Percentiles rank a stretch among this genome's conserved stretches.
phyloP scores from a whole-genome alignment of 805 yeast species.

The Nakazawaea ernobii region DNA sequence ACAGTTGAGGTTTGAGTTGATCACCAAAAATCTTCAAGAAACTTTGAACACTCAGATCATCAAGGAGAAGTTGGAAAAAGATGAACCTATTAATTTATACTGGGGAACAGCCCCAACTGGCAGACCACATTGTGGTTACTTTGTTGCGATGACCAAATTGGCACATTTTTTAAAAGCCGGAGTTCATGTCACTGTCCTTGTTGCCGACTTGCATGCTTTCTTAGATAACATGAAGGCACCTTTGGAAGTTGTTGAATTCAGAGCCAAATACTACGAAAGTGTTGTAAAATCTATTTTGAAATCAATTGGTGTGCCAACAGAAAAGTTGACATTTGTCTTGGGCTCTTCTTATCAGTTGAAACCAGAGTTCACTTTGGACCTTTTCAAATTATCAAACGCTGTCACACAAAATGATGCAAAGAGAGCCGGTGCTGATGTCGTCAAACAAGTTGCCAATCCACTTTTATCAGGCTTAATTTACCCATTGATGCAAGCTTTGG shows the following conservation, averaged over 20 bases:
- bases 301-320: conserved; percentile 89
- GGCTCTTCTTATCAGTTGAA: conserved; percentile 89
- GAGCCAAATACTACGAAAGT: conserved; percentile 85
- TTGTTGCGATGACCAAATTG: conserved; percentile 94
- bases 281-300: conserved; percentile 79
- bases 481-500: conserved; percentile 98
- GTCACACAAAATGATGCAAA: conserved; percentile 95
- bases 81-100: conserved; percentile 79
- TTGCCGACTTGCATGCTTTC: conserved; percentile 96
- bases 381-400: conserved; percentile 76
- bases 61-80: conserved; percentile 72
- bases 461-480: conserved; percentile 88
- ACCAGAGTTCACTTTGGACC: conserved; percentile 78
- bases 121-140: conserved; percentile 96
- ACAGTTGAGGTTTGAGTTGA: conserved; percentile 61
- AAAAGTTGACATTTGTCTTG: conserved; percentile 71
- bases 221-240: conserved; percentile 99
- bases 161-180: conserved; percentile 96
- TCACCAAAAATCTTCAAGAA: conserved; percentile 87
- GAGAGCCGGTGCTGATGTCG: conserved; percentile 99
- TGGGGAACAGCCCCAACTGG: conserved; percentile 99
- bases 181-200: conserved; percentile 82
- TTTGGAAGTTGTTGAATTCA: conserved; percentile 78
- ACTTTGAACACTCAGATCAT: conserved; percentile 84
- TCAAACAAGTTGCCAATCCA: conserved; percentile 94